Evolutionary conservation across 441 rosid genomes (phyloP), one percentile per base, ranked within the genome.

Genomic region (Dalechampia spathulata): DNA sequence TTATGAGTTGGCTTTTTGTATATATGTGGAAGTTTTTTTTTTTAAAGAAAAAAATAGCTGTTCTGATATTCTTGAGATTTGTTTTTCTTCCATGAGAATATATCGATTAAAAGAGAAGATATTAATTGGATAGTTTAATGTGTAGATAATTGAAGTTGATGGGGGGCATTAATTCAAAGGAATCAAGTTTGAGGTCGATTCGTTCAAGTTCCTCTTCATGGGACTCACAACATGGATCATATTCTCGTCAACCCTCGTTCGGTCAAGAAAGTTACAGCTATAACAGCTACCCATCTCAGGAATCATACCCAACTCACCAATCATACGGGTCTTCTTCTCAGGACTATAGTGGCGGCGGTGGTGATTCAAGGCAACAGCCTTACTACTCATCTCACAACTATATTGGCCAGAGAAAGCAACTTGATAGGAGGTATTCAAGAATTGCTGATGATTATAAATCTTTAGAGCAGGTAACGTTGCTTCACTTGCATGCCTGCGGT

Each of bases 371-470:
- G 16, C 16, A 0, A 7, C 52, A 48, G 10, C 52, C 27, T 8
- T 25, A 36, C 6, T 16, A 23, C 25, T 27, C 53, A 4, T 23
- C 34, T 16, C 53, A 49, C 16, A n/a, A 50, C 5, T 13, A 16
- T 13, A 9, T 46, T 15, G 52, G 58, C 27, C 70, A 72, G 57
- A 72, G 58, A 58, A 87, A 71, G 78, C 79, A 45, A 58, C 73
- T 81, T 59, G 96, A 93, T 9, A 71, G 87, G 45, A 87, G 71
- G 77, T 90, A 69, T 58, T 93, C 97, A 0, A 81, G 73, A 60
- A 85, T 93, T 66, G 80, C 96, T 4, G 99, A 93, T 67, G 58
- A 83, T 62, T 93, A 78, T 81, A 81, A 68, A 52, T 82, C 99
- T 42, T 77, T 93, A 59, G 91, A 82, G 6, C 85, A 93, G 93